phyloP scores from a whole-genome alignment of 139 green algal species.

The Ulvella scutata region DNA sequence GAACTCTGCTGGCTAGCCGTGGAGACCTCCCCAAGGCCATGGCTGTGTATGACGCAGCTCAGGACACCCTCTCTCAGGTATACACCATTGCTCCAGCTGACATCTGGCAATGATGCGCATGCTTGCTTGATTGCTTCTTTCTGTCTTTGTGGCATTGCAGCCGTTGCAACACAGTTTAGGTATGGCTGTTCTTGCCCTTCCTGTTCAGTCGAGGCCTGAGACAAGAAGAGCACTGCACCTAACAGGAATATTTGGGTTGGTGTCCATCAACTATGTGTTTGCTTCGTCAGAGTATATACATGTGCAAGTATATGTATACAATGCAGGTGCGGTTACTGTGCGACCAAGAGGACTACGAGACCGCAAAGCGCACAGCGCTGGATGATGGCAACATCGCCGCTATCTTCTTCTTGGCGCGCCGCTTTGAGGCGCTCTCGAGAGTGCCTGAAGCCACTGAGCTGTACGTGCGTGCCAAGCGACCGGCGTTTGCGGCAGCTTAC shows the following conservation, averaged over 20 bases:
- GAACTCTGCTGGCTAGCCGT: not conserved
- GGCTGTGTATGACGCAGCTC: not conserved
- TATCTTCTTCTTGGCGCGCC: constrained; percentile 58
- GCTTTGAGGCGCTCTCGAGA: constrained; percentile 44
- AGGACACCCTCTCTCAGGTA: not conserved
- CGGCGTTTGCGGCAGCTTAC: not conserved
- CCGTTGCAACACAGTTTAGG: not conserved
- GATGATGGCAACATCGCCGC: constrained; percentile 28
- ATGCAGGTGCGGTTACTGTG: constrained; percentile 3
- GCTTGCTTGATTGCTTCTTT: too few relatives aligned
- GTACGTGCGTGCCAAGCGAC: not conserved
- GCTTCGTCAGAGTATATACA: too few relatives aligned
- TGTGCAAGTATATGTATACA: too few relatives aligned
- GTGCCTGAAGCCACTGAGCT: constrained; percentile 20
- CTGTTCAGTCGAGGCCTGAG: not conserved
- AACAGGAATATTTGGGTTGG: too few relatives aligned
- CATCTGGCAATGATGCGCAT: too few relatives aligned
- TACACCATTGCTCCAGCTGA: not conserved
- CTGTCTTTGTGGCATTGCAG: not conserved
- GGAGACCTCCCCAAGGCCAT: not conserved
- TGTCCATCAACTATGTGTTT: too few relatives aligned
- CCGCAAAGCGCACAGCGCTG: not conserved
- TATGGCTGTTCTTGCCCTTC: not conserved
- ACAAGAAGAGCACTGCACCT: too few relatives aligned
- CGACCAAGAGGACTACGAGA: constrained; percentile 8